Conservation (phyloP, 352 stramenopile species). For the Phytopythium delawarense region DNA sequence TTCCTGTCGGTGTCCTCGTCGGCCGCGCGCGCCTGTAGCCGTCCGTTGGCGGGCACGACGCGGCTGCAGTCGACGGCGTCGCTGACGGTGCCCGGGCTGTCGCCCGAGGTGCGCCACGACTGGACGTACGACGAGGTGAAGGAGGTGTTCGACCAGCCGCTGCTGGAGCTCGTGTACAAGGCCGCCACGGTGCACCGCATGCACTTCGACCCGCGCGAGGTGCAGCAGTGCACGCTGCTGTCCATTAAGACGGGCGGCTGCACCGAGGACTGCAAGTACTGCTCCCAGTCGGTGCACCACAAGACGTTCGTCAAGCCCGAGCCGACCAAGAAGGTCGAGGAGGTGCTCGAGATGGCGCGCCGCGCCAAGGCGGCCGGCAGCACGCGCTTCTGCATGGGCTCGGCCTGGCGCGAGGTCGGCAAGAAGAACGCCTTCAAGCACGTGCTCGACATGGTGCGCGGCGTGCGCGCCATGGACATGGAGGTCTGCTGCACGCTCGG, state of each 20-base stretch:
- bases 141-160: constrained; percentile 91
- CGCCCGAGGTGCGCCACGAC: constrained; percentile 70
- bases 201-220: constrained; percentile 96
- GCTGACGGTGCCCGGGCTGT: constrained; percentile 64
- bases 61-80: constrained; percentile 34
- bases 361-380: constrained; percentile 95
- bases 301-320: constrained; percentile 99
- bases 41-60: neutral
- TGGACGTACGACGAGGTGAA: constrained; percentile 96
- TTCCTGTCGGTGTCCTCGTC: constrained; percentile 5
- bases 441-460: constrained; percentile 96
- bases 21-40: too few relatives aligned
- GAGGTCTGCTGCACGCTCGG: constrained; percentile 97
- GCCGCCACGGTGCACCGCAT: constrained; percentile 96
- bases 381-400: constrained; percentile 98
- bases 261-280: constrained; percentile 95
- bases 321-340: constrained; percentile 95
- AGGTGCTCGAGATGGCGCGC: constrained; percentile 94
- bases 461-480: constrained; percentile 90
- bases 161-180: constrained; percentile 97
- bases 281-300: constrained; percentile 94
- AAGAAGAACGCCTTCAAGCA: constrained; percentile 98
- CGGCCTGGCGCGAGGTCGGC: constrained; percentile 95
- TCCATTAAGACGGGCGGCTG: constrained; percentile 97
- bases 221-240: constrained; percentile 97